Conservation (phyloP, 805 yeast genomes). For the Candida oleophila region DNA sequence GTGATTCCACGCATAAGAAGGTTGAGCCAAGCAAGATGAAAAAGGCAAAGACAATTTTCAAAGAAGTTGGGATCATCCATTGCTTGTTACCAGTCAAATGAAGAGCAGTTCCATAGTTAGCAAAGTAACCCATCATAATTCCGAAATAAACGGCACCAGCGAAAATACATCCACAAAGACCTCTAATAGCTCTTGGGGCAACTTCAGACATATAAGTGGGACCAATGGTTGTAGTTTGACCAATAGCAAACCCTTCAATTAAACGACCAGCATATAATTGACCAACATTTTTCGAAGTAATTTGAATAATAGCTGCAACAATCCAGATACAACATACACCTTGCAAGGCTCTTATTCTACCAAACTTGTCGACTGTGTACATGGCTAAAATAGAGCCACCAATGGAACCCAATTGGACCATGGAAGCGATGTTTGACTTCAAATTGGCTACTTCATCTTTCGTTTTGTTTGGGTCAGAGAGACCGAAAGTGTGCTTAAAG, state of each 20-base stretch:
- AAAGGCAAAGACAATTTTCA: constrained; percentile 50
- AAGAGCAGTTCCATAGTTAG: constrained; percentile 28
- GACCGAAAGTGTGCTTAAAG: constrained; percentile 42
- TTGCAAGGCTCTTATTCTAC: constrained; percentile 48
- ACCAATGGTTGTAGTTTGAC: constrained; percentile 54
- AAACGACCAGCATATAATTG: constrained; percentile 54
- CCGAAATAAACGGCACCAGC: constrained; percentile 60
- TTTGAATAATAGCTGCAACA: constrained; percentile 45
- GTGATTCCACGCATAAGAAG: constrained; percentile 44
- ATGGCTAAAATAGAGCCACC: constrained; percentile 49
- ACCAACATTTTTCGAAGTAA: constrained; percentile 42
- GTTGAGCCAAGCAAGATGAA: constrained; percentile 38
- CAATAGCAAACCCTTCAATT: constrained; percentile 51
- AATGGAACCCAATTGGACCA: constrained; percentile 56
- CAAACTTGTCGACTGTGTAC: constrained; percentile 46
- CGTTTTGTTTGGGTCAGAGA: constrained; percentile 35
- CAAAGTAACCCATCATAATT: constrained; percentile 44
- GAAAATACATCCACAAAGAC: constrained; percentile 48
- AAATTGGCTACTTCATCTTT: constrained; percentile 37
- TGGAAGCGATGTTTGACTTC: constrained; percentile 51
- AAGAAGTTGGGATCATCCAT: constrained; percentile 49
- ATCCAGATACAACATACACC: constrained; percentile 42
- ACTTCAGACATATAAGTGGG: constrained; percentile 53
- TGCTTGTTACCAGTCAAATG: constrained; percentile 27
- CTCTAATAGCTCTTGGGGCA: constrained; percentile 51